Percentiles rank a stretch among this genome's conserved stretches.
Conservation (phyloP, 2,329 filamentous ascomycete genomes). For the Alternaria metachromatica region DNA sequence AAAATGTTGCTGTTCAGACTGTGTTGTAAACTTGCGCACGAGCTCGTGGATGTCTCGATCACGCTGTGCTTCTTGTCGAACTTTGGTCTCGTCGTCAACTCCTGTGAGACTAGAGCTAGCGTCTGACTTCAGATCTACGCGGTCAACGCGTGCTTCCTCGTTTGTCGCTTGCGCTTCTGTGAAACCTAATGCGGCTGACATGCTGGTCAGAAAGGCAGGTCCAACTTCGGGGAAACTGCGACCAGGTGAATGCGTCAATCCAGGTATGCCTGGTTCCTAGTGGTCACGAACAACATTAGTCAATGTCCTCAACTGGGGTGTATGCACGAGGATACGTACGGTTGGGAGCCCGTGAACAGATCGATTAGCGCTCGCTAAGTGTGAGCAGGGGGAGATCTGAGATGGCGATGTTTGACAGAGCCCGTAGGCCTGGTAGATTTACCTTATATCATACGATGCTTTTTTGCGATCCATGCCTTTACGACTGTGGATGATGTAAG, state of each 20-base stretch:
- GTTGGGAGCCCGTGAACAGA: background rate
- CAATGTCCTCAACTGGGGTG: too few relatives aligned
- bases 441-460: background rate
- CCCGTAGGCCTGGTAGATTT: background rate
- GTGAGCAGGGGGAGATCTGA: background rate
- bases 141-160: background rate
- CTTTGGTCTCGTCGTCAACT: background rate
- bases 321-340: background rate
- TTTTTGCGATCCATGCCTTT: background rate
- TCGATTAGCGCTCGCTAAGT: background rate
- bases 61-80: slow-evolving; percentile 12
- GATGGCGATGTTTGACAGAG: background rate
- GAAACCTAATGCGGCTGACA: background rate
- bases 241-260: background rate
- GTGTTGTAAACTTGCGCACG: slow-evolving; percentile 44
- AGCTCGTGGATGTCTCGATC: slow-evolving; percentile 35
- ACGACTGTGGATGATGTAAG: background rate
- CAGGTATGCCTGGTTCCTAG: background rate
- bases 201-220: background rate
- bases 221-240: background rate
- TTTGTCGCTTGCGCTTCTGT: background rate
- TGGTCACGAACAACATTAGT: background rate
- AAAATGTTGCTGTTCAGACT: slow-evolving; percentile 44
- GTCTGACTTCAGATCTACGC: slow-evolving; percentile 1
- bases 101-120: slow-evolving; percentile 15